Percentiles rank a stretch among this genome's conserved stretches.
Conservation (phyloP, 1,284 basidiomycete species). For the Violaceomyces palustris region DNA sequence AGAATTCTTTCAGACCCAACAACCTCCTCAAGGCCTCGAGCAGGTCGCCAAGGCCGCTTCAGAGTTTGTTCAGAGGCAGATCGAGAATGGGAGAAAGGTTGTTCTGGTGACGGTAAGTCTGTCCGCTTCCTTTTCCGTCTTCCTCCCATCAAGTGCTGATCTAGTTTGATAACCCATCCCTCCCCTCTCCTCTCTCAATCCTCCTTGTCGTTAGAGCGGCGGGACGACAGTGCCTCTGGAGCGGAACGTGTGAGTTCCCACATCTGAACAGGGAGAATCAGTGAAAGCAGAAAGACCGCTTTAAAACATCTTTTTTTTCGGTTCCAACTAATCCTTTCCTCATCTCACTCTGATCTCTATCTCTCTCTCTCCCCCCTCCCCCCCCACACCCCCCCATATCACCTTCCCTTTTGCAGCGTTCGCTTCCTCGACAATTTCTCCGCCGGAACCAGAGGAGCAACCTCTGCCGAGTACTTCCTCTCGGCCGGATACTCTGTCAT, state of each 20-base stretch:
- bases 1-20: conserved; percentile 41
- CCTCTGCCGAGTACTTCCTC: conserved; percentile 96
- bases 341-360: too few relatives aligned
- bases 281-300: too few relatives aligned
- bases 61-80: conserved; percentile 68
- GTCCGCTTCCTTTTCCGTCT: too few relatives aligned
- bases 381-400: too few relatives aligned
- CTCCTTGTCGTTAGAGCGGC: too few relatives aligned
- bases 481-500: conserved; percentile 89
- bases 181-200: too few relatives aligned
- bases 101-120: conserved; percentile 83
- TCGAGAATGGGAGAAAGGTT: conserved; percentile 65
- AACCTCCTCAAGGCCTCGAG: conserved; percentile 23
- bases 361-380: too few relatives aligned
- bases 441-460: conserved; percentile 92
- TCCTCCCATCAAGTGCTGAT: too few relatives aligned
- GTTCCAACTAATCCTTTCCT: background rate
- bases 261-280: too few relatives aligned
- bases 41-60: conserved; percentile 12
- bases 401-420: conserved; percentile 72
- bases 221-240: conserved; percentile 51
- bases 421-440: conserved; percentile 98
- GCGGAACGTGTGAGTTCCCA: conserved; percentile 32
- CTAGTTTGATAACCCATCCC: too few relatives aligned
- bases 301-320: background rate